A percentile compares a stretch with the other conserved stretches of the same genome.
Evolutionary conservation across 208 protist species (phyloP).

Genomic region (Trichomonas gallinae): DNA sequence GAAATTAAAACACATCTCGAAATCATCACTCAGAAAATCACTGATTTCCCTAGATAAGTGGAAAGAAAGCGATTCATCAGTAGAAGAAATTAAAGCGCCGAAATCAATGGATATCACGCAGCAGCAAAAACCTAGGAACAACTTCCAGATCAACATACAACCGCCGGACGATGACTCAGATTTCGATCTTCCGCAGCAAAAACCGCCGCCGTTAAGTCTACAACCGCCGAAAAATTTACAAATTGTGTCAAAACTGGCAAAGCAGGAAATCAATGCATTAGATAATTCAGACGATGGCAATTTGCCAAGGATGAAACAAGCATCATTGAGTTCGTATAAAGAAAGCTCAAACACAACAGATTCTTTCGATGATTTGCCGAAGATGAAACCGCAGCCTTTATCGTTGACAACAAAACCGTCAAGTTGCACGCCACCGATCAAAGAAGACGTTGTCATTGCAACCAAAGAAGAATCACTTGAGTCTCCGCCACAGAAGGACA

Average conservation of each 20-base stretch:
- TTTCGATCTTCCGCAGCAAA: neutral
- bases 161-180: neutral
- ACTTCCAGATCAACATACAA: neutral
- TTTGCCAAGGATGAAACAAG: neutral
- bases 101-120: neutral
- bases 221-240: neutral
- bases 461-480: too few relatives aligned
- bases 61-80: neutral
- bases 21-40: neutral
- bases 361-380: neutral
- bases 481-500: too few relatives aligned
- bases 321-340: neutral
- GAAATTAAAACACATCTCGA: neutral
- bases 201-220: neutral
- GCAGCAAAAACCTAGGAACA: too few relatives aligned
- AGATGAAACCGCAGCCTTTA: neutral
- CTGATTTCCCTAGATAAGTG: neutral
- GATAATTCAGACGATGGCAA: neutral
- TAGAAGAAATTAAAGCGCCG: neutral
- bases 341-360: neutral
- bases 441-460: neutral
- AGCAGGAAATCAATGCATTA: neutral
- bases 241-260: neutral
- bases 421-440: neutral
- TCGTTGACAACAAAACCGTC: neutral